phyloP scores from a whole-genome alignment of 768 basidiomycete genomes.

The Antrodiella citrinella region DNA sequence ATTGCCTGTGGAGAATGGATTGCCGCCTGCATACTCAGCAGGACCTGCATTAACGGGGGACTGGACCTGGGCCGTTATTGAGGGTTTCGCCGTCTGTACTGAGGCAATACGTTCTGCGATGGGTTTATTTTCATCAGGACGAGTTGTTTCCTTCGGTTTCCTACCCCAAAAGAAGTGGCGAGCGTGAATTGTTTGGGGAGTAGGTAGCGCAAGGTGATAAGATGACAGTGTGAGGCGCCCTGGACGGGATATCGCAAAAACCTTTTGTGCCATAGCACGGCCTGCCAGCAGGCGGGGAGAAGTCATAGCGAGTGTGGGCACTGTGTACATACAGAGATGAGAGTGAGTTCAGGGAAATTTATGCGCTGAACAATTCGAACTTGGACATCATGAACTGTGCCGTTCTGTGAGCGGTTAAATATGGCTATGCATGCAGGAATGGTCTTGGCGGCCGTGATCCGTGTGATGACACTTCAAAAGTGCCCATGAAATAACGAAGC shows the following conservation, averaged over 20 bases:
- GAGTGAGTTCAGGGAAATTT: not conserved
- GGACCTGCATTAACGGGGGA: not conserved
- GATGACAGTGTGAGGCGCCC: too few species aligned
- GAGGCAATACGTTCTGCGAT: too few species aligned
- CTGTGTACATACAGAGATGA: not conserved
- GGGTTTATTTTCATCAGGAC: too few species aligned
- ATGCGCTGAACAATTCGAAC: not conserved
- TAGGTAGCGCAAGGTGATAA: not conserved
- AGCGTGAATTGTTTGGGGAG: not conserved
- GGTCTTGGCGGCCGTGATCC: too few species aligned
- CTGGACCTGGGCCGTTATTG: not conserved
- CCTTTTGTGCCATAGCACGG: not conserved
- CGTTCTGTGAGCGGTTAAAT: too few species aligned
- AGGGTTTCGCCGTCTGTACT: too few species aligned
- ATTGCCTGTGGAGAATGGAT: constrained; percentile 17
- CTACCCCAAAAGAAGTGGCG: not conserved
- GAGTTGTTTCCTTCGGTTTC: not conserved
- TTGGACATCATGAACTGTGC: not conserved
- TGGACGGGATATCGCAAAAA: too few species aligned
- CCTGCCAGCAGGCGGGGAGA: not conserved
- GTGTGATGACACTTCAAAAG: too few species aligned
- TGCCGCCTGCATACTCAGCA: not conserved
- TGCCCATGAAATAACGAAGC: too few species aligned
- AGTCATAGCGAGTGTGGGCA: not conserved
- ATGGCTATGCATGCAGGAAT: too few species aligned